phyloP scores from a whole-genome alignment of 2,329 filamentous ascomycete genomes.

The Fusarium pseudocircinatum region DNA sequence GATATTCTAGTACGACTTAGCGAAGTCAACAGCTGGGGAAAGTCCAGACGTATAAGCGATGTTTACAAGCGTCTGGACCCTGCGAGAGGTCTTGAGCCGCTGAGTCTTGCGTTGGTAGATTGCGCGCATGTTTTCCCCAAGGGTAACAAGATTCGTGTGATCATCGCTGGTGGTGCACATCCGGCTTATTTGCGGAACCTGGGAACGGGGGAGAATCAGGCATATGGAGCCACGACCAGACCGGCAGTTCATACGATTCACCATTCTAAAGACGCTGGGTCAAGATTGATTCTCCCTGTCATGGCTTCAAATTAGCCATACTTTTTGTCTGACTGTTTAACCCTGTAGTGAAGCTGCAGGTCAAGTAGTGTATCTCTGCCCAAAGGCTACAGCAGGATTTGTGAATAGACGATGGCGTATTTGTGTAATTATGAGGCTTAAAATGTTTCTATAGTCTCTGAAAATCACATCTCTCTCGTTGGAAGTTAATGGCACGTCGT shows the following conservation, averaged over 20 bases:
- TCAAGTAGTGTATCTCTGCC: not conserved
- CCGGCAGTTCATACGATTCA: not conserved
- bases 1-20: not conserved
- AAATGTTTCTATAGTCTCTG: not conserved
- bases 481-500: not conserved
- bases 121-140: not conserved
- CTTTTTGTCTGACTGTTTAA: not conserved
- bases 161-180: not conserved
- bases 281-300: not conserved
- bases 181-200: not conserved
- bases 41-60: not conserved
- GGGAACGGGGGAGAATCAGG: not conserved
- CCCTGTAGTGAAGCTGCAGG: not conserved
- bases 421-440: not conserved
- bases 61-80: not conserved
- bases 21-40: not conserved
- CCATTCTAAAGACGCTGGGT: not conserved
- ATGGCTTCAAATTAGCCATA: not conserved
- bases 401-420: accelerated
- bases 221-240: not conserved
- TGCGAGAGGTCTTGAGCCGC: not conserved
- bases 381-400: not conserved
- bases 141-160: not conserved
- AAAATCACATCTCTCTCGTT: not conserved
- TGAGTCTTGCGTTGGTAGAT: not conserved